Percentiles rank a stretch among this genome's conserved stretches.
phyloP scores from a whole-genome alignment of 257 asterid species.

The Solanum pimpinellifolium region DNA sequence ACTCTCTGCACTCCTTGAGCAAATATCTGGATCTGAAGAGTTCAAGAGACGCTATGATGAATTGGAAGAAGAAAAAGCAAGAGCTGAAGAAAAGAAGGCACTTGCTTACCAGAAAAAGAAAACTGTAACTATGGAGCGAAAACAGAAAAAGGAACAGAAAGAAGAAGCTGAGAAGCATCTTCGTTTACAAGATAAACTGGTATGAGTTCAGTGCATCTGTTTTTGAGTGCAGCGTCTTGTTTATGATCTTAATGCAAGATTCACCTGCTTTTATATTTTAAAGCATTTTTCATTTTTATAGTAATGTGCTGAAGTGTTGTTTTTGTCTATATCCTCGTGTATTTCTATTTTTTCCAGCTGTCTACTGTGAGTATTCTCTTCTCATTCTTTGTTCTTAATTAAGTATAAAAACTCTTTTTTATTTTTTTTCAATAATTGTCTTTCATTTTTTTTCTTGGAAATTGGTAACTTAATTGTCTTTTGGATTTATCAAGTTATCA shows the following conservation, averaged over 20 bases:
- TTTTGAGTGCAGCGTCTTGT: neutral
- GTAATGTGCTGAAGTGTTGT: neutral
- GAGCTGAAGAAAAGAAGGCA: constrained; percentile 87
- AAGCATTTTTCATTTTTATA: neutral
- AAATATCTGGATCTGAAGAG: constrained; percentile 95
- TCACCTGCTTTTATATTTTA: neutral
- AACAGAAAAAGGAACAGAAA: constrained; percentile 91
- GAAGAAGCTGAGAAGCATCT: constrained; percentile 97
- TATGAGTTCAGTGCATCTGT: constrained; percentile 2
- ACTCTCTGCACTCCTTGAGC: constrained; percentile 75
- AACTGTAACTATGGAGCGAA: constrained; percentile 67
- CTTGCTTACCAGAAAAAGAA: constrained; percentile 93
- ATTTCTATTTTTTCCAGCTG: neutral
- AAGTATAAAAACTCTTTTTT: neutral
- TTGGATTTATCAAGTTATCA: neutral
- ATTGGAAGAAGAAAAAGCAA: constrained; percentile 68
- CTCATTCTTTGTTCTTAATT: neutral
- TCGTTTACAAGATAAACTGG: constrained; percentile 83
- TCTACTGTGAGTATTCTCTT: neutral
- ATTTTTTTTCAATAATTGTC: neutral
- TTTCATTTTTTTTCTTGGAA: neutral
- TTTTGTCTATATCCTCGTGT: neutral
- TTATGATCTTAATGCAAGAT: neutral
- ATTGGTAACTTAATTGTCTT: neutral
- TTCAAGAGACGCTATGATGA: constrained; percentile 74